A percentile compares a stretch with the other conserved stretches of the same genome.
Conservation (phyloP, 176 grass and related monocot species). For the Tillandsia fasciculata region DNA sequence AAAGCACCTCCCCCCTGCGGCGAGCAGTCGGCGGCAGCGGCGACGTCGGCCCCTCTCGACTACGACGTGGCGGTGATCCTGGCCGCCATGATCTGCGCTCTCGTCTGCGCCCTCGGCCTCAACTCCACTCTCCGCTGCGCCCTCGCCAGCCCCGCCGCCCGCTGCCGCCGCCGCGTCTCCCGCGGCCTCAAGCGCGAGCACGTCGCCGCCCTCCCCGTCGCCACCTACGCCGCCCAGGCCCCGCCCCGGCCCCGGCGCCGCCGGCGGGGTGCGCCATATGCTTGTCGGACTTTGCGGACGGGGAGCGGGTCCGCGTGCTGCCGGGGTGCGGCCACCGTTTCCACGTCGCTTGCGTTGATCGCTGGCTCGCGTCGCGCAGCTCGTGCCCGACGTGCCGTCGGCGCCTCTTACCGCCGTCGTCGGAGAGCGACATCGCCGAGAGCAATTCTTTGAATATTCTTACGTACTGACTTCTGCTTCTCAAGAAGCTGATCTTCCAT, state of each 20-base stretch:
- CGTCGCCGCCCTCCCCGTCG: slow-evolving; percentile 34
- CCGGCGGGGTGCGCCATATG: slow-evolving; percentile 29
- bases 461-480: slow-evolving; percentile 1
- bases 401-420: slow-evolving; percentile 2
- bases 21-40: background rate
- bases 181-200: slow-evolving; percentile 57
- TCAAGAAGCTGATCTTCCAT: no score
- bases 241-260: background rate
- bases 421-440: background rate
- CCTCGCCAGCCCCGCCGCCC: slow-evolving; percentile 48
- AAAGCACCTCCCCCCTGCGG: background rate
- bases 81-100: slow-evolving; percentile 71
- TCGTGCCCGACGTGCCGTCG: slow-evolving; percentile 31
- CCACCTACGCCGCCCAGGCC: slow-evolving; percentile 7
- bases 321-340: slow-evolving; percentile 32
- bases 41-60: slow-evolving; percentile 28
- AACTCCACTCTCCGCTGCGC: slow-evolving; percentile 73
- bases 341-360: slow-evolving; percentile 32
- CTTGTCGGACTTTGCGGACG: slow-evolving; percentile 31
- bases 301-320: slow-evolving; percentile 32
- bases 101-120: slow-evolving; percentile 63
- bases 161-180: slow-evolving; percentile 33
- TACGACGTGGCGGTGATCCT: slow-evolving; percentile 72
- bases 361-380: slow-evolving; percentile 32
- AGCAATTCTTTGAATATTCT: background rate